phyloP scores from a whole-genome alignment of 352 stramenopile genomes.

The Phytophthora fragariae region DNA sequence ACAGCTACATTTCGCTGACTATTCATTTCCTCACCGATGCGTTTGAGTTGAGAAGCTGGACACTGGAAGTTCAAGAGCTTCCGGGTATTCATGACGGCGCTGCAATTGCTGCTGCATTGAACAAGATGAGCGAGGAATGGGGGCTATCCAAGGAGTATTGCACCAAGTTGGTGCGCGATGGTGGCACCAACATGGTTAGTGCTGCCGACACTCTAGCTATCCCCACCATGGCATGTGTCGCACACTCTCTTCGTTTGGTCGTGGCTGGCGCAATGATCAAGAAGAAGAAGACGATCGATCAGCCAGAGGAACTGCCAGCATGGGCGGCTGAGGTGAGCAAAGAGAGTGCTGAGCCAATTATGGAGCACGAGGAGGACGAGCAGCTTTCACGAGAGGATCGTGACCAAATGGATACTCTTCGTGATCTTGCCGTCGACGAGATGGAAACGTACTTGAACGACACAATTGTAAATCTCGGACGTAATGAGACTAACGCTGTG shows the following conservation, averaged over 20 bases:
- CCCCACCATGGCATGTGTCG: slow-evolving; percentile 12
- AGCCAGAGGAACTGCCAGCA: background rate
- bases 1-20: slow-evolving; percentile 21
- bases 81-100: slow-evolving; percentile 9
- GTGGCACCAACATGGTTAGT: slow-evolving; percentile 16
- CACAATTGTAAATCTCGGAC: background rate
- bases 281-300: slow-evolving; percentile 4
- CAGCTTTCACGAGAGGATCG: slow-evolving; percentile 13
- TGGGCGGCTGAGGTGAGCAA: background rate
- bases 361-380: slow-evolving; percentile 13
- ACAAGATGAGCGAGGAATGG: slow-evolving; percentile 11
- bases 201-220: background rate
- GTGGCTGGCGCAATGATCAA: slow-evolving; percentile 17
- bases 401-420: slow-evolving; percentile 4
- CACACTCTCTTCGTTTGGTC: slow-evolving; percentile 22
- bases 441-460: slow-evolving; percentile 14
- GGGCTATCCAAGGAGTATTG: background rate
- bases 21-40: slow-evolving; percentile 13
- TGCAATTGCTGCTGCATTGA: slow-evolving; percentile 9
- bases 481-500: slow-evolving; percentile 7
- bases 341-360: background rate
- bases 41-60: slow-evolving; percentile 16
- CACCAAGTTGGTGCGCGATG: slow-evolving; percentile 5
- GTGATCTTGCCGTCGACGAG: slow-evolving; percentile 10
- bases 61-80: slow-evolving; percentile 13